Percentiles rank a stretch among this genome's conserved stretches.
Conservation (phyloP, 169 alveolate species). For the Cryptosporidium sp. region DNA sequence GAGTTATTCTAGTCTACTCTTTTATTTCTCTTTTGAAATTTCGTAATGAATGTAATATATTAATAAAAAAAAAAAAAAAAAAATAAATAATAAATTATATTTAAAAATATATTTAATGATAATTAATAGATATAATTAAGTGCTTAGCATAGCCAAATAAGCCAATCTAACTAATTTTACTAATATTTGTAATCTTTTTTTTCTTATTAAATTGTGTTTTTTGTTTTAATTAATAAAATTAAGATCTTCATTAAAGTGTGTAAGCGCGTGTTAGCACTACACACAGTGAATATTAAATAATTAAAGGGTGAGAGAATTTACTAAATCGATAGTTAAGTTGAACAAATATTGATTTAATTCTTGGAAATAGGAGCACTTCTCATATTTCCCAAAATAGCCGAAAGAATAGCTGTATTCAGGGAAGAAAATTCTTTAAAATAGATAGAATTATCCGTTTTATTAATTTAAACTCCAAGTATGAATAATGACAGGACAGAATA, state of each 20-base stretch:
- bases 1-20: neutral
- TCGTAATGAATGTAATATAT: neutral
- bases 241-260: conserved; percentile 24
- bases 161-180: neutral
- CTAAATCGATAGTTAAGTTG: neutral
- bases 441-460: neutral
- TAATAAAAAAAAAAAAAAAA: too few species aligned
- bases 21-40: neutral
- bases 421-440: neutral
- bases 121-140: too few species aligned
- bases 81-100: too few species aligned
- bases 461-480: neutral
- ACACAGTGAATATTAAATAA: neutral
- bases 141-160: neutral
- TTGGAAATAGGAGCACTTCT: neutral
- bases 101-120: too few species aligned
- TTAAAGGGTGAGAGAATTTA: neutral
- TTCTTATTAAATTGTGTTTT: too few species aligned
- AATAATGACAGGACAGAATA: conserved; percentile 12
- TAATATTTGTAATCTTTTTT: too few species aligned
- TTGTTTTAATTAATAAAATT: conserved; percentile 1
- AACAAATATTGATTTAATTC: neutral
- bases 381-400: neutral
- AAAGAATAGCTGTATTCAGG: neutral
- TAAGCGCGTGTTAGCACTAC: conserved; percentile 51